Evolutionary conservation across 2,329 filamentous ascomycete species (phyloP).

Genomic region (Verticillium nubilum): DNA sequence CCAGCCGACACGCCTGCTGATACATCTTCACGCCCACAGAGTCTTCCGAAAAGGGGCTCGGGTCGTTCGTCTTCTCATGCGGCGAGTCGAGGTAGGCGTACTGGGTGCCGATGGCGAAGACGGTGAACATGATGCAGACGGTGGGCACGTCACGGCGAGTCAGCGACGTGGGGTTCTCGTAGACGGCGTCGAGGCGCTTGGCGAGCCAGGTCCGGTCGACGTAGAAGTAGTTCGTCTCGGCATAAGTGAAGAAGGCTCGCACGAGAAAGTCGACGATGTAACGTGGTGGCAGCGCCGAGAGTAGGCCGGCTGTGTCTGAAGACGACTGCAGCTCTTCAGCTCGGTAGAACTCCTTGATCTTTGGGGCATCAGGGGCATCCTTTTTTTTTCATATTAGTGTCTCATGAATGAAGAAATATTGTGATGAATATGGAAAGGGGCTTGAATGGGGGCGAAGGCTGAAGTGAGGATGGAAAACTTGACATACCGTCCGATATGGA

Average conservation of each 20-base stretch:
- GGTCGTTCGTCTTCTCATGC: constrained; percentile 12
- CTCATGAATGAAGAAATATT: no score
- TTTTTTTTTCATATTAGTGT: no score
- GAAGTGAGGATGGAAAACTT: background rate
- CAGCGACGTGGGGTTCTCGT: constrained; percentile 29
- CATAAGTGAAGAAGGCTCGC: constrained; percentile 41
- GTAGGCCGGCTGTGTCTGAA: constrained; percentile 28
- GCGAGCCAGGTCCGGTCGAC: constrained; percentile 38
- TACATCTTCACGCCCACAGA: constrained; percentile 52
- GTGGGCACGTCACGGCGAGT: constrained; percentile 34
- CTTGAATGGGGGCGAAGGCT: background rate
- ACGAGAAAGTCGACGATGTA: constrained; percentile 41
- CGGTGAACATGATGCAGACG: constrained; percentile 38
- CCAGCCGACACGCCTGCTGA: constrained; percentile 46
- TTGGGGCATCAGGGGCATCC: constrained; percentile 13
- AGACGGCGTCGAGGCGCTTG: constrained; percentile 33
- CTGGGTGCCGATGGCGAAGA: constrained; percentile 45
- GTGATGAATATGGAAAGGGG: background rate
- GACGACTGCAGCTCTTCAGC: constrained; percentile 38
- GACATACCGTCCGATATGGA: constrained; percentile 8
- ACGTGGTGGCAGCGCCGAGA: constrained; percentile 37
- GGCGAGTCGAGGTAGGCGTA: constrained; percentile 39
- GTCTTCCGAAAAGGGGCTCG: constrained; percentile 35
- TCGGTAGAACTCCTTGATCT: constrained; percentile 36
- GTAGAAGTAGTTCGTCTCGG: constrained; percentile 43